These are phyloP conservation scores for Oenanthe javanica DNA, from an alignment of 140 eudicot species.

Conservation along the genomic window DNA sequence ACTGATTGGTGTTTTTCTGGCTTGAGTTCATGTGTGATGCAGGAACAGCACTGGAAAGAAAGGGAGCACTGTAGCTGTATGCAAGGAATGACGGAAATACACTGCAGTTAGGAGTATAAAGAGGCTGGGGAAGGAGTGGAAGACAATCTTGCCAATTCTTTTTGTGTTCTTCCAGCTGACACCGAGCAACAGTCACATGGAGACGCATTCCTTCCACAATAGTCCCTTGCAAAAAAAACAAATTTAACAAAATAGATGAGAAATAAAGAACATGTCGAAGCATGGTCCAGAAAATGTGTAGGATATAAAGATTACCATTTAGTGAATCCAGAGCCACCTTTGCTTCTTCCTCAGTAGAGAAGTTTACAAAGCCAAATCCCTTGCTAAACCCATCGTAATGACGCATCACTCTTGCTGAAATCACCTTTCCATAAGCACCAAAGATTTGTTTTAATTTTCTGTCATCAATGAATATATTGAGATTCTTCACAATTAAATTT, in stretches of 20 bases:
- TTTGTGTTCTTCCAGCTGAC: slow-evolving; percentile 14
- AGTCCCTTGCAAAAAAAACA: slow-evolving; percentile 20
- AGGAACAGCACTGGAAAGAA: slow-evolving; percentile 1
- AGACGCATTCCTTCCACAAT: slow-evolving; percentile 29
- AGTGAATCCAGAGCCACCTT: slow-evolving; percentile 28
- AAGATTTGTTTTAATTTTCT: slow-evolving; percentile 24
- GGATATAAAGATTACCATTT: slow-evolving; percentile 22
- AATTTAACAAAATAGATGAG: slow-evolving; percentile 3
- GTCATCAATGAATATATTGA: slow-evolving; percentile 26
- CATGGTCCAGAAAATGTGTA: not conserved
- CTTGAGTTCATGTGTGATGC: not conserved
- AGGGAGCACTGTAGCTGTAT: slow-evolving; percentile 8
- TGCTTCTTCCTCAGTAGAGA: slow-evolving; percentile 32
- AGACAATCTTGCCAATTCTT: slow-evolving; percentile 18
- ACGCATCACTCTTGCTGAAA: slow-evolving; percentile 35
- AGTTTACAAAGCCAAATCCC: slow-evolving; percentile 34
- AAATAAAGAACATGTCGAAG: not conserved
- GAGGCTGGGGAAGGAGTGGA: slow-evolving; percentile 7
- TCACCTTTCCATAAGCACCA: slow-evolving; percentile 34
- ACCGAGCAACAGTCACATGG: slow-evolving; percentile 26
- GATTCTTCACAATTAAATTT: slow-evolving; percentile 35
- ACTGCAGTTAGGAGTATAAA: slow-evolving; percentile 10
- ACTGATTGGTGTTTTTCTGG: slow-evolving; percentile 3
- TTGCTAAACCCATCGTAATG: slow-evolving; percentile 32
- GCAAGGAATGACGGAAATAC: slow-evolving; percentile 12